Evolutionary conservation across 2,329 filamentous ascomycete species (phyloP), one percentile per base, ranked within the genome.

Genomic region (Ophiocordyceps sinensis): DNA sequence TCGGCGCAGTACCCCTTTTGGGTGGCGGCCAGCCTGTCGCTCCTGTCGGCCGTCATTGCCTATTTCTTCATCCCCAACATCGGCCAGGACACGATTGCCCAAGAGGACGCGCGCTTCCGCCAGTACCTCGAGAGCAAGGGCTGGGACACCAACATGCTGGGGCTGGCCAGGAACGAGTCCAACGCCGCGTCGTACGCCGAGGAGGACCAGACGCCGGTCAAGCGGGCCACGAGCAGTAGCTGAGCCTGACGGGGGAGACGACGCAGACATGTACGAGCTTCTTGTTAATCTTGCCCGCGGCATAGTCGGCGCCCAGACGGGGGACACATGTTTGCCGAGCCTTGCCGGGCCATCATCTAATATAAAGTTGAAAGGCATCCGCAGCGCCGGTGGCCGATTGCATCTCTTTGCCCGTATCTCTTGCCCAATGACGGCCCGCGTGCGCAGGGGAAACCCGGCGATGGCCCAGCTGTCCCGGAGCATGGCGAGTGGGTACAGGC

Each of bases 1-100:
- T 68, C 70, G 5, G 85, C 85, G 1, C 86, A 94, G 56, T 86
- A 93, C 49, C 87, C 87, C 0, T 95, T 94, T 64, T 94, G 79
- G 59, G 85, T 95, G n/a, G 80, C 79, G 2, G 82, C 79, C 32
- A 67, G 74, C 21, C 60, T 94, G 42, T 91, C 85, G 49, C 60
- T 93, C n/a, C 66, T 94, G 38, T 80, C 78, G 2, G 85, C 84
- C 0, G 60, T 32, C 5, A 56, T 65, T 11, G 51, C 67, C 2
- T 64, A 82, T 9, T 74, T 86, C 51, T 71, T 73, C 43, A 60
- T 94, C 39, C 88, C 88, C 0, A 64, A 84, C 38, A 82, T 95
- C 45, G 78, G 78, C n/a, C 73, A 93, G 62, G 82, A 94, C 51
- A 94, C 85, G 0, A 93, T 95, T 46, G 74, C 79, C 1, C 53